Percentiles rank a stretch among this genome's conserved stretches.
These are phyloP conservation scores for Rhodomyrtus psidioides DNA, from an alignment of 441 rosid genomes.

Conservation along the genomic window DNA sequence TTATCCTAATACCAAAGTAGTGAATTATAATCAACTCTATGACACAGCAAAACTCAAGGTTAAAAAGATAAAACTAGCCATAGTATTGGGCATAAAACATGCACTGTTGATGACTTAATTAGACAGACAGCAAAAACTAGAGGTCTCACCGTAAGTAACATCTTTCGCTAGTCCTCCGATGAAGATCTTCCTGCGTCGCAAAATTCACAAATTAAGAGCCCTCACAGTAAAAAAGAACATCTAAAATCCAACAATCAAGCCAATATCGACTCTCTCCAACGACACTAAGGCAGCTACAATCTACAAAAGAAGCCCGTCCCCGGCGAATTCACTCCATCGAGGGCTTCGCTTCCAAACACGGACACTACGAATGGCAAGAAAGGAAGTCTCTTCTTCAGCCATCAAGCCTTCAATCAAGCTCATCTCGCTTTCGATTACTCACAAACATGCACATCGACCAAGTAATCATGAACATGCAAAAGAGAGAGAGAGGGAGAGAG, in stretches of 20 bases:
- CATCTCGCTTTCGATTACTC: not conserved
- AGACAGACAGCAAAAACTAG: not conserved
- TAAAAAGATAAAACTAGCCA: not conserved
- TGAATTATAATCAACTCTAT: not conserved
- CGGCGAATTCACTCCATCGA: not conserved
- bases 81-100: not conserved
- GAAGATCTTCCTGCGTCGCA: slow-evolving; percentile 62
- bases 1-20: not conserved
- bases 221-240: not conserved
- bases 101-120: not conserved
- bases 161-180: slow-evolving; percentile 91
- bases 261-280: not conserved
- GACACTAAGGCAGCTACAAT: not conserved
- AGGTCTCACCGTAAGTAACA: slow-evolving; percentile 45
- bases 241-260: not conserved
- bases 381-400: not conserved
- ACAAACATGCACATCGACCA: not conserved
- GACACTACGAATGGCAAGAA: not conserved
- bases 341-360: not conserved
- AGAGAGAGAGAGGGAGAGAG: not conserved
- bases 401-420: not conserved
- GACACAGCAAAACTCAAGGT: not conserved
- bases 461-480: not conserved
- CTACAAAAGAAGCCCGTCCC: not conserved
- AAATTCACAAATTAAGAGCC: not conserved